These are phyloP conservation scores for Termitomyces sp. DNA, from an alignment of 768 basidiomycete genomes.

Conservation along the genomic window DNA sequence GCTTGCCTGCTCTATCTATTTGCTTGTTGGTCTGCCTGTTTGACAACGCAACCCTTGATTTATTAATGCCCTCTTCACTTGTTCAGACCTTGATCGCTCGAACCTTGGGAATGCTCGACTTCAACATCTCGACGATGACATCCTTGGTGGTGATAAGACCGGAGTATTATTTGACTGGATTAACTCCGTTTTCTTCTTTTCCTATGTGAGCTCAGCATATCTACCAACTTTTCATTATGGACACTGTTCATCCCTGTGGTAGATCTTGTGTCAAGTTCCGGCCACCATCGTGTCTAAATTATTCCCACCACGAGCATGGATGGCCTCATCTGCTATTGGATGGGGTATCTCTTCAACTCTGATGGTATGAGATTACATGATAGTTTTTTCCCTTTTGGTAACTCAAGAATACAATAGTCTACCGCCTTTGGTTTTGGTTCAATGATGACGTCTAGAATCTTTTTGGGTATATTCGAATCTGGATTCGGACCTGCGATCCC, in stretches of 20 bases:
- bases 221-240: neutral
- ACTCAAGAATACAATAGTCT: conserved; percentile 34
- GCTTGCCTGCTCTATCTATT: conserved; percentile 71
- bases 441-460: conserved; percentile 50
- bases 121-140: conserved; percentile 61
- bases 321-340: conserved; percentile 58
- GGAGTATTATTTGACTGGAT: conserved; percentile 75
- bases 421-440: conserved; percentile 56
- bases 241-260: neutral
- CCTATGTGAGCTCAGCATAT: conserved; percentile 46
- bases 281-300: conserved; percentile 62
- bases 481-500: conserved; percentile 76
- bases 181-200: conserved; percentile 72
- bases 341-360: conserved; percentile 76
- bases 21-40: conserved; percentile 49
- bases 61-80: neutral
- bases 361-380: conserved; percentile 39
- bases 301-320: conserved; percentile 61
- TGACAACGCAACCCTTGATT: neutral
- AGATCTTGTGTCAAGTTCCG: conserved; percentile 71
- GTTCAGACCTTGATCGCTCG: conserved; percentile 61
- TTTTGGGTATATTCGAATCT: conserved; percentile 74
- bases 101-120: conserved; percentile 78
- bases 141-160: conserved; percentile 61
- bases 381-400: neutral